Conservation (phyloP, 1,284 basidiomycete genomes). For the Tilletia indica region DNA sequence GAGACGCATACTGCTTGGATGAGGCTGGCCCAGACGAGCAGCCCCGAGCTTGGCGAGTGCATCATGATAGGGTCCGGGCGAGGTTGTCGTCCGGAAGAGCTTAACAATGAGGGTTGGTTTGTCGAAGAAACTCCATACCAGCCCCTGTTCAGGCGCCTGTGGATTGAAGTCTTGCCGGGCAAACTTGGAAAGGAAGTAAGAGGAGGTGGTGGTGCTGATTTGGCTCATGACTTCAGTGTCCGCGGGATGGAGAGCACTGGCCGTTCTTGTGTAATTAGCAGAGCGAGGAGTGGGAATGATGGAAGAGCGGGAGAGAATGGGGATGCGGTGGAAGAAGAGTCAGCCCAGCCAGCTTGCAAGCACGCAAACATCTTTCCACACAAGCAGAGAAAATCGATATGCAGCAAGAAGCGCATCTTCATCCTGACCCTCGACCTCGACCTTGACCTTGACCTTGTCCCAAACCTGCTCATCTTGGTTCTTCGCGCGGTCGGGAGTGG, state of each 20-base stretch:
- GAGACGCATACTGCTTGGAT: constrained; percentile 8
- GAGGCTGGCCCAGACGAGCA: not conserved
- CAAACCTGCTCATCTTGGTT: no score
- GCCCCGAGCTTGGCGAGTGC: constrained; percentile 7
- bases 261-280: not conserved
- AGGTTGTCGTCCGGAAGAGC: not conserved
- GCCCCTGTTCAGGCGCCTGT: not conserved
- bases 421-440: not conserved
- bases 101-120: constrained; percentile 5
- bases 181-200: constrained; percentile 11
- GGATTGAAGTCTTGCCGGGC: constrained; percentile 9
- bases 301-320: not conserved
- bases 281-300: not conserved
- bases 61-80: constrained; percentile 4
- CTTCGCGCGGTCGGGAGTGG: no score
- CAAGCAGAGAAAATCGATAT: not conserved
- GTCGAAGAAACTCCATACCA: constrained; percentile 12
- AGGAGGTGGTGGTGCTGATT: constrained; percentile 6
- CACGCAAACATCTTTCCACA: no score
- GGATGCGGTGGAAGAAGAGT: not conserved
- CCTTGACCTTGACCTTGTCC: no score
- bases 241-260: not conserved
- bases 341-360: no score
- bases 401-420: not conserved
- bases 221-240: not conserved